These are phyloP conservation scores for Myxozyma kluyveri DNA, from an alignment of 805 yeast genomes.

Conservation along the genomic window DNA sequence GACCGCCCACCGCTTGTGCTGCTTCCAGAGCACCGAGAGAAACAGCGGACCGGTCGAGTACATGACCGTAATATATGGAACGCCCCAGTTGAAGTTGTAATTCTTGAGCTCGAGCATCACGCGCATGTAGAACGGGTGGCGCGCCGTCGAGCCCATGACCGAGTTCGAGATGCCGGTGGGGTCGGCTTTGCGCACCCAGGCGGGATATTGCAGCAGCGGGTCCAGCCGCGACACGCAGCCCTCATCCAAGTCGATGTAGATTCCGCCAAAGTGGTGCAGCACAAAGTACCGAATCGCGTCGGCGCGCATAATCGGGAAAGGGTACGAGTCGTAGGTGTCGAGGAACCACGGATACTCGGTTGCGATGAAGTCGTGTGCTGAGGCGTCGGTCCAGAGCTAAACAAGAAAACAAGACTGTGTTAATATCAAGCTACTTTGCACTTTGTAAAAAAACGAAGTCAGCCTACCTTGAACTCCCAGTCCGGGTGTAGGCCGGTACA, in stretches of 20 bases:
- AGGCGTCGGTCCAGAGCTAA: constrained; percentile 79
- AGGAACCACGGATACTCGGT: constrained; percentile 86
- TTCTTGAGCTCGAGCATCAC: constrained; percentile 61
- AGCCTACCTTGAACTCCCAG: constrained; percentile 56
- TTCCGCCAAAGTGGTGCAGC: constrained; percentile 78
- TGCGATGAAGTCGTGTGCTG: constrained; percentile 72
- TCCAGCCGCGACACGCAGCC: constrained; percentile 79
- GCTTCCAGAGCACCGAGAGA: constrained; percentile 82
- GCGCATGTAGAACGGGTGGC: constrained; percentile 78
- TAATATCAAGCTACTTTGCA: background rate
- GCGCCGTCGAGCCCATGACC: constrained; percentile 85
- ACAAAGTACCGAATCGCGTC: constrained; percentile 89
- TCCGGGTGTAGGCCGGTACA: constrained; percentile 82
- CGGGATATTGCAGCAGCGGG: constrained; percentile 76
- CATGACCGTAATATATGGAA: constrained; percentile 90
- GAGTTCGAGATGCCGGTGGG: constrained; percentile 94
- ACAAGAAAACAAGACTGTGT: background rate
- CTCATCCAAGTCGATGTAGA: constrained; percentile 86
- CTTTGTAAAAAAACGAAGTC: background rate
- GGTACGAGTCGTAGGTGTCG: constrained; percentile 70
- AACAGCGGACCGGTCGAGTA: constrained; percentile 89
- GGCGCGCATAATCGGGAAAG: constrained; percentile 81
- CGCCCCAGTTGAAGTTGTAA: constrained; percentile 71
- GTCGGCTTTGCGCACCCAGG: constrained; percentile 78
- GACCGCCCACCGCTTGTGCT: constrained; percentile 66